phyloP scores from a whole-genome alignment of 768 basidiomycete genomes.

The Amanita polypyramis region DNA sequence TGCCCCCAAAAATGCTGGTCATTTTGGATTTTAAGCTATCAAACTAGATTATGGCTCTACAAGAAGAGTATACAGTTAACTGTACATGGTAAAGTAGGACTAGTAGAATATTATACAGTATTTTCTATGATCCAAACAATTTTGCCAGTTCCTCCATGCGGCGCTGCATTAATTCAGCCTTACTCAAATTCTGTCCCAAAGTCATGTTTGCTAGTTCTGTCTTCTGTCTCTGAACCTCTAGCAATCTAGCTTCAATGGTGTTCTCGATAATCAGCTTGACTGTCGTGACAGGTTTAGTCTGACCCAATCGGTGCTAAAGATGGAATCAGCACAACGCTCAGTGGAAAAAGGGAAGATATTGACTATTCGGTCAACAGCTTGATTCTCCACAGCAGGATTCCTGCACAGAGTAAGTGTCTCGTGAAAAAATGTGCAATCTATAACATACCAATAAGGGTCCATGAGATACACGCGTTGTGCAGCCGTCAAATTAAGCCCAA shows the following conservation, averaged over 20 bases:
- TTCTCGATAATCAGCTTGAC: slow-evolving; percentile 91
- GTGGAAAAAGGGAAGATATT: slow-evolving; percentile 16
- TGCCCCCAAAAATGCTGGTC: slow-evolving; percentile 57
- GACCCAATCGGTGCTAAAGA: slow-evolving; percentile 88
- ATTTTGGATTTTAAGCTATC: slow-evolving; percentile 56
- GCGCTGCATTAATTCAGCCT: slow-evolving; percentile 77
- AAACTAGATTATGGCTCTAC: slow-evolving; percentile 2
- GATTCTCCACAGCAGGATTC: slow-evolving; percentile 97
- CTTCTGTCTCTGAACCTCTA: slow-evolving; percentile 93
- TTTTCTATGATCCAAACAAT: slow-evolving; percentile 44
- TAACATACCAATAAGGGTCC: slow-evolving; percentile 85
- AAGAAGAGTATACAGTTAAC: slow-evolving; percentile 7
- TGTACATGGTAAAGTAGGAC: slow-evolving; percentile 7
- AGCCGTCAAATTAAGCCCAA: slow-evolving; percentile 91
- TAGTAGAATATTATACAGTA: slow-evolving; percentile 10
- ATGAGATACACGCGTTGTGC: slow-evolving; percentile 92
- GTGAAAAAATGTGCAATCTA: no score
- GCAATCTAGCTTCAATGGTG: slow-evolving; percentile 85
- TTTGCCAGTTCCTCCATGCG: slow-evolving; percentile 82
- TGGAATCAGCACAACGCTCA: neutral
- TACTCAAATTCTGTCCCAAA: slow-evolving; percentile 76
- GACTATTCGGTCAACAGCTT: slow-evolving; percentile 96
- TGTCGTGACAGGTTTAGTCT: slow-evolving; percentile 84
- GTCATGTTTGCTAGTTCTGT: slow-evolving; percentile 92
- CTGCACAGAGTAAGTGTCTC: slow-evolving; percentile 24